These are phyloP conservation scores for Bimuria novae-zelandiae DNA, from an alignment of 2,329 filamentous ascomycete genomes.

Conservation along the genomic window DNA sequence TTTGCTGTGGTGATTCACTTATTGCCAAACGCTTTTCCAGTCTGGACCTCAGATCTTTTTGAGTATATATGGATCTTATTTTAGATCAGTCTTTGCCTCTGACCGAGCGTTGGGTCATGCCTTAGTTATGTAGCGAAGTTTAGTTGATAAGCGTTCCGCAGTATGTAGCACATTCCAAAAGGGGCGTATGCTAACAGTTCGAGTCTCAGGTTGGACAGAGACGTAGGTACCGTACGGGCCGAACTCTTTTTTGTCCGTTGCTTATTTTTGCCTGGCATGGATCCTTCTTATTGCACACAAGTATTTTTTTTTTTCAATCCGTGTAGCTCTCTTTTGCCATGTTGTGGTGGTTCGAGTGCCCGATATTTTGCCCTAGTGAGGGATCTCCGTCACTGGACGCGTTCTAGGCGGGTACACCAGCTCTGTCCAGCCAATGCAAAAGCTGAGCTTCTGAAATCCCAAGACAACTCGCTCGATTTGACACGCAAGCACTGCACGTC, in stretches of 20 bases:
- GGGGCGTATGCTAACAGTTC: background rate
- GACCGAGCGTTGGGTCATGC: conserved; percentile 1
- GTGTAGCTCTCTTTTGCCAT: background rate
- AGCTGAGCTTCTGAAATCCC: too few relatives aligned
- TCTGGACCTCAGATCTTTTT: background rate
- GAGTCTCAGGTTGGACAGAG: background rate
- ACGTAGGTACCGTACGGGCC: background rate
- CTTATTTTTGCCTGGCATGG: too few relatives aligned
- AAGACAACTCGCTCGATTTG: too few relatives aligned
- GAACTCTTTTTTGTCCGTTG: conserved; percentile 1
- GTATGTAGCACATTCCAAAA: too few relatives aligned
- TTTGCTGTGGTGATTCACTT: background rate
- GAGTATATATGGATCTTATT: background rate
- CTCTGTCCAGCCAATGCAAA: too few relatives aligned
- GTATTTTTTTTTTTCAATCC: background rate
- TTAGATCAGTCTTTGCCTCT: background rate
- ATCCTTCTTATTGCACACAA: background rate
- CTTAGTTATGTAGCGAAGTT: background rate
- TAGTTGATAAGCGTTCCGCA: background rate
- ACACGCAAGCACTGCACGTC: too few relatives aligned
- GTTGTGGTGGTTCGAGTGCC: background rate
- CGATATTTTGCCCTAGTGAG: background rate
- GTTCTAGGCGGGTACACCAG: too few relatives aligned
- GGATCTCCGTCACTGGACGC: background rate
- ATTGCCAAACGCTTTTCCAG: background rate